phyloP scores from a whole-genome alignment of 1,139 yeast species.

The Taphrina flavorubra region DNA sequence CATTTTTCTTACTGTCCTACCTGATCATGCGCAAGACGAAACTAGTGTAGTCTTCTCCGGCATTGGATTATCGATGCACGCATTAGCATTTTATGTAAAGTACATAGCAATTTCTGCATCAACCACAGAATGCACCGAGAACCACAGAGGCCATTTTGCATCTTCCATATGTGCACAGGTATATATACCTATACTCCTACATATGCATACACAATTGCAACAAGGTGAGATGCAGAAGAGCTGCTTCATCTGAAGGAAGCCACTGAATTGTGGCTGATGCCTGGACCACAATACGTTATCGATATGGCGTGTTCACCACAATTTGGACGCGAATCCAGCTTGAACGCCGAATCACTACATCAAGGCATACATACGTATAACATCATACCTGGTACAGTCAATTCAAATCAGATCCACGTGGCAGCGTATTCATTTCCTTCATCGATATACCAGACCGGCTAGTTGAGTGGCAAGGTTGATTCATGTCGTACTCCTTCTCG shows the following conservation, averaged over 20 bases:
- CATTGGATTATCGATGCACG: background rate
- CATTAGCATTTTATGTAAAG: too few relatives aligned
- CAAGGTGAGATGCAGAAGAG: too few relatives aligned
- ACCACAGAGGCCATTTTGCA: too few relatives aligned
- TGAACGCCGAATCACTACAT: background rate
- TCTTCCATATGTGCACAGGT: too few relatives aligned
- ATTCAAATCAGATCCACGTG: background rate
- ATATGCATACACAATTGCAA: too few relatives aligned
- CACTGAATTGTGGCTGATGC: too few relatives aligned
- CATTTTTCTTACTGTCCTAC: constrained; percentile 31
- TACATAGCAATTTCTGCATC: too few relatives aligned
- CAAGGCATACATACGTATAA: background rate
- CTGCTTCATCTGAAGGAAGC: too few relatives aligned
- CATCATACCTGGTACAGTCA: background rate
- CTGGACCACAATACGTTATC: too few relatives aligned
- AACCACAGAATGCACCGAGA: too few relatives aligned
- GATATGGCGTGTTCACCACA: background rate
- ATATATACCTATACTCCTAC: too few relatives aligned
- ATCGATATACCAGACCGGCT: background rate
- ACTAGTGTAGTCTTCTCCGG: background rate
- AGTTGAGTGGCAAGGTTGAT: background rate
- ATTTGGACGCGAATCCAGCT: constrained; percentile 21
- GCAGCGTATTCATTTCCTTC: background rate
- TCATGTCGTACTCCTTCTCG: constrained; percentile 77
- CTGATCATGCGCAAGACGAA: constrained; percentile 24